Evolutionary conservation across 345 rosid genomes (phyloP).

Genomic region (Viola odorata): DNA sequence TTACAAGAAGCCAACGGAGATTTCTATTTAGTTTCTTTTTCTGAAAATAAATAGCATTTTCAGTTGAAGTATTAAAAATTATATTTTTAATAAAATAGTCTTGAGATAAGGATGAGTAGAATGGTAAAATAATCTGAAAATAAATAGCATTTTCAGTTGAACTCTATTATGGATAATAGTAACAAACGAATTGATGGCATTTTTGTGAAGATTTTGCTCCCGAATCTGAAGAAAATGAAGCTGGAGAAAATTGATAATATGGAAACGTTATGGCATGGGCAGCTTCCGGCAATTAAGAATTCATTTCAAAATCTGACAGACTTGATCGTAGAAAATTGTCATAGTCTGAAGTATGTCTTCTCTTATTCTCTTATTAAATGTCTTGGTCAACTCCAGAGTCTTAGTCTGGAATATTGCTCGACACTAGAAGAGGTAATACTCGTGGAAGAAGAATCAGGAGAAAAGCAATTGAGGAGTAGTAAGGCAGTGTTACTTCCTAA

Average conservation of each 20-base stretch:
- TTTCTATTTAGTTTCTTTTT: too few species aligned
- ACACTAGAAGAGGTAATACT: slow-evolving; percentile 8
- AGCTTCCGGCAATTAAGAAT: neutral
- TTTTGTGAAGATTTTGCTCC: slow-evolving; percentile 9
- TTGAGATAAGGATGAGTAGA: too few species aligned
- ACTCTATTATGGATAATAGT: too few species aligned
- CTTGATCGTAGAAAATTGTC: neutral
- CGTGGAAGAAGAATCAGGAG: neutral
- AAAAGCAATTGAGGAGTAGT: too few species aligned
- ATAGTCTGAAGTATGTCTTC: slow-evolving; percentile 5
- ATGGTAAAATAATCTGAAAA: too few species aligned
- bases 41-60: too few species aligned
- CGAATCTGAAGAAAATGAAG: neutral
- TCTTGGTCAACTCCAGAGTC: slow-evolving; percentile 1
- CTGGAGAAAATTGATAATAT: neutral
- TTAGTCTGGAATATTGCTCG: neutral
- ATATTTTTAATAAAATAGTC: too few species aligned
- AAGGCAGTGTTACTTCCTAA: slow-evolving; percentile 1
- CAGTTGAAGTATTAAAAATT: too few species aligned
- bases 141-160: too few species aligned
- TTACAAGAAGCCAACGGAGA: too few species aligned
- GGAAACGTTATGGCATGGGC: neutral
- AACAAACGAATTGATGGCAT: too few species aligned
- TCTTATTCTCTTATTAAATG: neutral
- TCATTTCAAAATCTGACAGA: neutral